Base-by-base conservation (phyloP, 768 basidiomycete genomes). In the Pholiota molesta region DNA sequence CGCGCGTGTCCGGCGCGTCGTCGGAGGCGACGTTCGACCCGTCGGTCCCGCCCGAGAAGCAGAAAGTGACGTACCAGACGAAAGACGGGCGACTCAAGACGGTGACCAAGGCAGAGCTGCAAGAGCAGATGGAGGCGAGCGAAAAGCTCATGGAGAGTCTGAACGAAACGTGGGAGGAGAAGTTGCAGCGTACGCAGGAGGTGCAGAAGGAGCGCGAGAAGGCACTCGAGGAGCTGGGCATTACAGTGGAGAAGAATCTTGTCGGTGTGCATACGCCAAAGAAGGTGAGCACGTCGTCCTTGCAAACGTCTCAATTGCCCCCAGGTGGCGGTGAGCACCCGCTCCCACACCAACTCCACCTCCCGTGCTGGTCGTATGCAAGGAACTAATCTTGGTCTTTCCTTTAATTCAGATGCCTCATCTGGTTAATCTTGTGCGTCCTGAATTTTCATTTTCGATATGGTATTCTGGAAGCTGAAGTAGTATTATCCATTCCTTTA, bases 231-330 rank as follows among this genome's bases (percentile, higher is more conserved):
- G 97, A 97, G 77, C 79, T 99, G 64, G 97, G 97, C 37, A 99
- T 99, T 75, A 93, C 92, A 42, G 94, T 99, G 62, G 97, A 99
- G 78, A 98, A 95, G 84, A 92, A 95, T 66, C 78, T 93, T 59
- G 92, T 99, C 60, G 97, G 97, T 55, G 97, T 99, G 60, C 95
- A 97, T 79, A 95, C 97, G 21, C 97, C 97, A 31, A 99, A 98
- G 84, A 94, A 90, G 84, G 92, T 86, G 69, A 87, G 87, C 78
- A 79, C 21, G 47, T 14, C 21, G 47, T 14, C 19, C 7, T 28
- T 59, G 37, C 23, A 62, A 35, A 33, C 49, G 52, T 39, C 55
- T 62, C 52, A 55, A 52, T 39, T 56, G 23, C 61, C 19, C 31
- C 52, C 17, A 52, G 47, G 53, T 54, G 40, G 42, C 54, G 54